Evolutionary conservation across 2,329 filamentous ascomycete genomes (phyloP).

Genomic region (Fusarium subglutinans): DNA sequence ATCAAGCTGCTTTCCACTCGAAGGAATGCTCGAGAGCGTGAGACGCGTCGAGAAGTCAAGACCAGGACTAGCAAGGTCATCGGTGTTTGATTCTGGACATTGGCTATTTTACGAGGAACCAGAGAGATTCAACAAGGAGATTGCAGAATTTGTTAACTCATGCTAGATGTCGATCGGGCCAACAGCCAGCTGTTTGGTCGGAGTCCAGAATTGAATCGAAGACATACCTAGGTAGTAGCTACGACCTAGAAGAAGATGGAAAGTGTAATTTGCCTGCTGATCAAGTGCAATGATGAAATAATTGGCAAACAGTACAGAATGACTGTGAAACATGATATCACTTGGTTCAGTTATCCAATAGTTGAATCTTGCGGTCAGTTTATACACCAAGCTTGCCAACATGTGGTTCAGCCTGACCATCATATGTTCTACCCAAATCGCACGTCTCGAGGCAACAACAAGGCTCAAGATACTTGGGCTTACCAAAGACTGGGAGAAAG

Average conservation of each 20-base stretch:
- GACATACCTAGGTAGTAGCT: neutral
- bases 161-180: slow-evolving; percentile 8
- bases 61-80: slow-evolving; percentile 33
- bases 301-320: neutral
- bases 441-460: neutral
- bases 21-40: slow-evolving; percentile 42
- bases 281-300: neutral
- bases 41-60: slow-evolving; percentile 31
- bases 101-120: slow-evolving; percentile 44
- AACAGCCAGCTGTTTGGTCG: neutral
- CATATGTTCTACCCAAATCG: neutral
- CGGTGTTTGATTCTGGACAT: slow-evolving; percentile 40
- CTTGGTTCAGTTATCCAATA: neutral
- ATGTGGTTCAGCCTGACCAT: neutral
- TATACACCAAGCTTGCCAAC: neutral
- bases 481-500: neutral
- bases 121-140: slow-evolving; percentile 39
- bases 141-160: slow-evolving; percentile 31
- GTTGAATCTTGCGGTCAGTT: neutral
- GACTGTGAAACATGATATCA: neutral
- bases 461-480: neutral
- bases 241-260: neutral
- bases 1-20: slow-evolving; percentile 41
- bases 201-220: neutral
- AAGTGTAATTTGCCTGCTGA: neutral